Evolutionary conservation across 2,329 filamentous ascomycete genomes (phyloP).

Genomic region (Tolypocladium inflatum): DNA sequence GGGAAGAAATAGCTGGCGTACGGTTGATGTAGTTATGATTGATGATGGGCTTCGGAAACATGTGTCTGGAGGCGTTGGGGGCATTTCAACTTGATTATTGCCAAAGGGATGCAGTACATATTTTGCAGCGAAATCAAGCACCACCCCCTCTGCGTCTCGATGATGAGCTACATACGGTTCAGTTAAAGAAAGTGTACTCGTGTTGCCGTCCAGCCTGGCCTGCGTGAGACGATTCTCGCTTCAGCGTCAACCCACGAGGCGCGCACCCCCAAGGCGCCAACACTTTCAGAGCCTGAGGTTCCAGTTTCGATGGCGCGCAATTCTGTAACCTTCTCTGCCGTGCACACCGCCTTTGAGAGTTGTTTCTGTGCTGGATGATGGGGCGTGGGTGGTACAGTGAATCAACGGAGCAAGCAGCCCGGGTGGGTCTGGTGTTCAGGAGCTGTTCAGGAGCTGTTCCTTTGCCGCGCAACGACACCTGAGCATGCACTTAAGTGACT

Average conservation of each 20-base stretch:
- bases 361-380: not conserved
- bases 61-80: not conserved
- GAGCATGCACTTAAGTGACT: not conserved
- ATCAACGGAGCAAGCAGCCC: not conserved
- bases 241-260: not conserved
- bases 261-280: too few species aligned
- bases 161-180: not conserved
- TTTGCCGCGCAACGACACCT: not conserved
- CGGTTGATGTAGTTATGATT: conserved; percentile 12
- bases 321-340: not conserved
- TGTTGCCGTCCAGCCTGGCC: not conserved
- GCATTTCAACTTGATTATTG: not conserved
- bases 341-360: not conserved
- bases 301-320: not conserved
- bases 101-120: not conserved
- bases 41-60: conserved; percentile 11
- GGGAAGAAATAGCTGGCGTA: conserved; percentile 35
- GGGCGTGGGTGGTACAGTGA: not conserved
- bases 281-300: too few species aligned
- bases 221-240: not conserved
- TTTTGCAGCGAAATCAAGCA: not conserved
- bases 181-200: not conserved
- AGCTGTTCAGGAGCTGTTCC: not conserved
- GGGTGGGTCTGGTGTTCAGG: too few species aligned
- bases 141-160: not conserved